Evolutionary conservation across 805 yeast genomes (phyloP).

Genomic region (Debaryomyces castellii): DNA sequence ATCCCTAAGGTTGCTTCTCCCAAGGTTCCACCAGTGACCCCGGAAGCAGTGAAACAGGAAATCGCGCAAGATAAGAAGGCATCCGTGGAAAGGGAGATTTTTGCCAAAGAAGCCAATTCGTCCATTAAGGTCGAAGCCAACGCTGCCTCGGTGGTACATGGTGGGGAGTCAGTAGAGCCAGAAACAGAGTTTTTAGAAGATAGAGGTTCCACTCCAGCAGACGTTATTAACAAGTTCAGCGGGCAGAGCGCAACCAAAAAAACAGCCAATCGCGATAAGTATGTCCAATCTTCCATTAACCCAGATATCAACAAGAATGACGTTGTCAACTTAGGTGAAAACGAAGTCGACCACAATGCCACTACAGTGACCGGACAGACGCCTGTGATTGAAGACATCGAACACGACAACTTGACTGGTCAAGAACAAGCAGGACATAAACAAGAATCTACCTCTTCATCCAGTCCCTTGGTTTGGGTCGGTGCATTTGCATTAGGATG

Average conservation of each 20-base stretch:
- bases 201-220: constrained; percentile 36
- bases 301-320: constrained; percentile 38
- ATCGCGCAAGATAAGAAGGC: constrained; percentile 42
- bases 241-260: constrained; percentile 13
- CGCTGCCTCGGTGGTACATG: constrained; percentile 39
- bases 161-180: constrained; percentile 38
- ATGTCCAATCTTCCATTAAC: constrained; percentile 40
- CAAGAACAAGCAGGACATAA: constrained; percentile 8
- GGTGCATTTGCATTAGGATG: constrained; percentile 23
- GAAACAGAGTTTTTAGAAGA: constrained; percentile 42
- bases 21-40: constrained; percentile 45
- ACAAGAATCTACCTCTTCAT: constrained; percentile 7
- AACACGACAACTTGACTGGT: constrained; percentile 29
- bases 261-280: constrained; percentile 39
- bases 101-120: constrained; percentile 29
- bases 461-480: constrained; percentile 21
- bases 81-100: constrained; percentile 36
- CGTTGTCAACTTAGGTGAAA: constrained; percentile 35
- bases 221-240: constrained; percentile 18
- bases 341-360: constrained; percentile 35
- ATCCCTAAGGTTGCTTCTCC: constrained; percentile 41
- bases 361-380: constrained; percentile 28
- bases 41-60: constrained; percentile 51
- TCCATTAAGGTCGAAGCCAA: constrained; percentile 46
- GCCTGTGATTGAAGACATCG: constrained; percentile 36